Evolutionary conservation across 805 yeast genomes (phyloP).

Genomic region (Nakazawaea laoshanensis): DNA sequence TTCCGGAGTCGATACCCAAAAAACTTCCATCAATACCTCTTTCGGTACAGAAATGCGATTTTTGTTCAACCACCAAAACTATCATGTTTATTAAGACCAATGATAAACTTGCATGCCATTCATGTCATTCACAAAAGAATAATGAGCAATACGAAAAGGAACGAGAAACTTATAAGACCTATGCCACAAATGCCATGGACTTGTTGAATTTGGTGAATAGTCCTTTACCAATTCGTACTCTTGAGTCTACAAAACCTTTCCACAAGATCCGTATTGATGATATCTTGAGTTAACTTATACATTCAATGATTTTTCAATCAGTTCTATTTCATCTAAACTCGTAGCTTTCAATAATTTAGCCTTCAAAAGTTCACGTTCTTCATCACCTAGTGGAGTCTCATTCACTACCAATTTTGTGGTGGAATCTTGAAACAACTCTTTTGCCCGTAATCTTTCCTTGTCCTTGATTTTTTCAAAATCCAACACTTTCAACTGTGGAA

Average conservation of each 20-base stretch:
- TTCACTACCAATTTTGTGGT: conserved; percentile 21
- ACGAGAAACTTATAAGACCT: conserved; percentile 4
- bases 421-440: conserved; percentile 23
- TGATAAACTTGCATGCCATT: conserved; percentile 1
- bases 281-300: conserved; percentile 6
- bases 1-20: background rate
- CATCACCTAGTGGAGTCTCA: conserved; percentile 45
- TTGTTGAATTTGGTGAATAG: conserved; percentile 4
- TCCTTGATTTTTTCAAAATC: conserved; percentile 61
- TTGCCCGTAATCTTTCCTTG: conserved; percentile 40
- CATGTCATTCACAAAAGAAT: conserved; percentile 5
- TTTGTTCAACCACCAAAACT: conserved; percentile 9
- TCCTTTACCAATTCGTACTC: conserved; percentile 2
- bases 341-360: conserved; percentile 52
- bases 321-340: conserved; percentile 65
- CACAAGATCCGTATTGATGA: conserved; percentile 7
- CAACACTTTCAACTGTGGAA: conserved; percentile 56
- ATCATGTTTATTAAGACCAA: conserved; percentile 8
- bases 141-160: conserved; percentile 5
- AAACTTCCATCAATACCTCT: background rate
- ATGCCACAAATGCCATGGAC: conserved; percentile 7
- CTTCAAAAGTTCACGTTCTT: conserved; percentile 43
- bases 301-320: conserved; percentile 49
- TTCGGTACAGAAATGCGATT: background rate
- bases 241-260: background rate